Conservation (phyloP, 805 yeast genomes). For the Alloascoidea hylecoeti region DNA sequence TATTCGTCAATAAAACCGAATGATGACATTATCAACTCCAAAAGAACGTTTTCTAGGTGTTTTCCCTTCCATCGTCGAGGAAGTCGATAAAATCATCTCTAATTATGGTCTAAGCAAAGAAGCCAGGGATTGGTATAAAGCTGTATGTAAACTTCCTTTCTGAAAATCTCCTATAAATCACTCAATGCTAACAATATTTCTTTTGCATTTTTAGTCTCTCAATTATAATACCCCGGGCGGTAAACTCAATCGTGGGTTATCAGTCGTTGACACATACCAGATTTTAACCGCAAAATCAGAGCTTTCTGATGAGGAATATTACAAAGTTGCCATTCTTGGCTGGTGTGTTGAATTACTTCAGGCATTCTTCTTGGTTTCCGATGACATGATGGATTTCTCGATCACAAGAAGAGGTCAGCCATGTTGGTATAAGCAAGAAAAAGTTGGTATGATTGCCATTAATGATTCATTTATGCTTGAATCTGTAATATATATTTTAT, state of each 20-base stretch:
- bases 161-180: background rate
- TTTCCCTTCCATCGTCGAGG: slow-evolving; percentile 70
- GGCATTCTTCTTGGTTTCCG: slow-evolving; percentile 94
- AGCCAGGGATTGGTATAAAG: slow-evolving; percentile 76
- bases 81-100: slow-evolving; percentile 45
- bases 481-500: slow-evolving; percentile 78
- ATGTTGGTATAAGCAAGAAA: slow-evolving; percentile 79
- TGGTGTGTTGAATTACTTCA: slow-evolving; percentile 93
- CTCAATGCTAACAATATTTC: slow-evolving; percentile 2
- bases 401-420: slow-evolving; percentile 98
- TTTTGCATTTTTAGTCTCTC: slow-evolving; percentile 23
- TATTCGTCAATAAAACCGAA: too few relatives aligned
- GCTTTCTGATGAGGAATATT: slow-evolving; percentile 55
- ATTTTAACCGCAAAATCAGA: slow-evolving; percentile 59
- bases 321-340: slow-evolving; percentile 77
- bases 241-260: slow-evolving; percentile 88
- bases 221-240: slow-evolving; percentile 93
- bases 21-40: too few relatives aligned
- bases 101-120: slow-evolving; percentile 73
- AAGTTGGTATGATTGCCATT: slow-evolving; percentile 87
- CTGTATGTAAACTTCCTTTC: slow-evolving; percentile 11
- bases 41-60: slow-evolving; percentile 45
- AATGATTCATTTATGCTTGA: slow-evolving; percentile 96
- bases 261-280: slow-evolving; percentile 87
- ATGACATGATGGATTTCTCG: slow-evolving; percentile 96